Evolutionary conservation across 306 rosid species (phyloP).

Genomic region (Alnus rubra): DNA sequence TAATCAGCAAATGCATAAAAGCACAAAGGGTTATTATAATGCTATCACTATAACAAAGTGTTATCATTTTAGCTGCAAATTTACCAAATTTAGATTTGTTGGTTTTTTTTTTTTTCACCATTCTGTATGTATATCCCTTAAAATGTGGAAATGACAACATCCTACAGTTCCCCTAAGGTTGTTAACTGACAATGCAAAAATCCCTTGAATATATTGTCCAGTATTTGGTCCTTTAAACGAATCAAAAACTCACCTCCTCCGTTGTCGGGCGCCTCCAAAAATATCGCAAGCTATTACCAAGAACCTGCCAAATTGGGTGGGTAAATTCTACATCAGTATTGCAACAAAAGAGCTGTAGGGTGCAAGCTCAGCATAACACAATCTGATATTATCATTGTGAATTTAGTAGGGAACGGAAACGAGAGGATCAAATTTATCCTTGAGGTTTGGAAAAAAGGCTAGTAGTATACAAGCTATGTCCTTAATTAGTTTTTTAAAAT

Average conservation of each 20-base stretch:
- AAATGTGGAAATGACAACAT: slow-evolving; percentile 27
- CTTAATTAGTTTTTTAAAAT: too few relatives aligned
- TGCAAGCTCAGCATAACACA: background rate
- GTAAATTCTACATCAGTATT: slow-evolving; percentile 25
- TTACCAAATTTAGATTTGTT: background rate
- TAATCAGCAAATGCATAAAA: background rate
- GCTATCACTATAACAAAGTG: background rate
- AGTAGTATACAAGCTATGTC: too few relatives aligned
- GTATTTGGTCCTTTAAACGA: slow-evolving; percentile 9
- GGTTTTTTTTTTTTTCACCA: background rate
- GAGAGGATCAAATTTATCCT: too few relatives aligned
- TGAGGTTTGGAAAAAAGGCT: background rate
- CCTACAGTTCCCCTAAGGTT: slow-evolving; percentile 25
- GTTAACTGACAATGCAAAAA: slow-evolving; percentile 1
- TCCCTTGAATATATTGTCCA: slow-evolving; percentile 4
- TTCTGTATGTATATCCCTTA: slow-evolving; percentile 17
- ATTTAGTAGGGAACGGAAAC: background rate
- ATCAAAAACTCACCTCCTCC: slow-evolving; percentile 83
- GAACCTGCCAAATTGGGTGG: slow-evolving; percentile 55
- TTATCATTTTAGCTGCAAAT: background rate
- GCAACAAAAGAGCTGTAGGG: background rate
- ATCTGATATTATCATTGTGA: background rate
- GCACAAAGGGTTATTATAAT: slow-evolving; percentile 3
- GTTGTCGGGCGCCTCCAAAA: slow-evolving; percentile 80
- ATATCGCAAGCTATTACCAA: slow-evolving; percentile 74